Evolutionary conservation across 2,329 filamentous ascomycete genomes (phyloP), one percentile per base, ranked within the genome.

Genomic region (Ceratocystis diversiconidia): DNA sequence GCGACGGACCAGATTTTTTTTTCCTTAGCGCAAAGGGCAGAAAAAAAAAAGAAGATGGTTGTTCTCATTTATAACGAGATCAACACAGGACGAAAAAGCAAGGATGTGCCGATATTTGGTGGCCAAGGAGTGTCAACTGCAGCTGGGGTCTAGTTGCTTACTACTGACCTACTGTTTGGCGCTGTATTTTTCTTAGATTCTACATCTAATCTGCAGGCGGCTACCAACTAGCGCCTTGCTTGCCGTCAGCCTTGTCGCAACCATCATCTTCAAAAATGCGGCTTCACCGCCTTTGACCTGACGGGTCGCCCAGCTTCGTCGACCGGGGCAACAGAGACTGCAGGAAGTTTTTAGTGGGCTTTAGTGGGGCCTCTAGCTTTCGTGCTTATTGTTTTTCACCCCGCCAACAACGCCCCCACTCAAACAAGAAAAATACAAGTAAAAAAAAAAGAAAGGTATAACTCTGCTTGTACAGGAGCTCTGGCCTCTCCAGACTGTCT

Each of bases 221-320:
- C 32, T 10, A 36, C 32, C 19, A 52, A 25, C 15, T 52, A 22
- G 52, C 52, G 10, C 30, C 8, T 57, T 57, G 10, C 25, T 12
- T 28, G 10, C 5, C 52, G 6, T 10, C 7, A 41, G 36, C 10
- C 36, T n/a, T 8, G 28, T 59, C 28, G 55, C 30, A 30, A 36
- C 28, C 3, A 4, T 17, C 19, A 8, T n/a, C 28, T 17, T 25
- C 41, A 48, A 22, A 62, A 62, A 46, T 30, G 41, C 25, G 12
- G 17, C 43, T 62, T 62, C 60, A 62, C 60, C 60, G 60, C 60
- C 22, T 62, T 62, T 48, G 60, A 15, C 15, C 3, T n/a, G 55
- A 17, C 6, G 52, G 52, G 25, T 57, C 52, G 15, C 55, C 55
- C 55, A 59, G 55, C 12, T 59, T 59, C 55, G 55, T 59, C 55